Evolutionary conservation across 2,329 filamentous ascomycete species (phyloP).

Genomic region (Colletotrichum simmondsii): DNA sequence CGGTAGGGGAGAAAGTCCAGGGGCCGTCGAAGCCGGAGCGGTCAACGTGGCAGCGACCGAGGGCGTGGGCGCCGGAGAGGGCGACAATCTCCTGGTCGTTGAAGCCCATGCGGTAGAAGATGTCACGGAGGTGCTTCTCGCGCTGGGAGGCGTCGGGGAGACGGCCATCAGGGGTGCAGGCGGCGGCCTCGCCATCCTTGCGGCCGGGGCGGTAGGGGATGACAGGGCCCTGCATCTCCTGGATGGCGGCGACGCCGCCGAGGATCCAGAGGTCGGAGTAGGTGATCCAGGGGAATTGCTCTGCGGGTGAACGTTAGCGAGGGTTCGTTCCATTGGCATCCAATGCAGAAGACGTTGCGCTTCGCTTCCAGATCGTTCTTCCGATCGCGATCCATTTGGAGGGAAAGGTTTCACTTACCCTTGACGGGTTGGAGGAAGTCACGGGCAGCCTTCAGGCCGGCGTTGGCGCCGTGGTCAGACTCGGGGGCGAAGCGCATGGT

Average conservation of each 20-base stretch:
- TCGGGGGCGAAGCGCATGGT: conserved; percentile 97
- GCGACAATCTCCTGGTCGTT: conserved; percentile 97
- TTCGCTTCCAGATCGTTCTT: too few species aligned
- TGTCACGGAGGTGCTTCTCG: conserved; percentile 83
- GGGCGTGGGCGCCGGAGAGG: conserved; percentile 84
- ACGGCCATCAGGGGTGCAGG: conserved; percentile 94
- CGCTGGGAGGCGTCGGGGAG: conserved; percentile 83
- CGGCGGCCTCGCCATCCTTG: conserved; percentile 79
- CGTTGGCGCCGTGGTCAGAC: conserved; percentile 91
- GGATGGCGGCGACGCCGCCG: conserved; percentile 83
- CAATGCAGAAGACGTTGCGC: not conserved
- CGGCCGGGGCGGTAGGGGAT: conserved; percentile 93
- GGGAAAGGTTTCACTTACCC: conserved; percentile 57
- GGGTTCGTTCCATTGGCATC: not conserved
- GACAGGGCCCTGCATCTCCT: conserved; percentile 92
- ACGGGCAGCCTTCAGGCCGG: conserved; percentile 85
- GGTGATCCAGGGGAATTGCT: conserved; percentile 92
- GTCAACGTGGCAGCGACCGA: conserved; percentile 90
- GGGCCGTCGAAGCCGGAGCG: conserved; percentile 89
- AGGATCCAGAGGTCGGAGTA: conserved; percentile 99
- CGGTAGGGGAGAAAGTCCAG: conserved; percentile 92
- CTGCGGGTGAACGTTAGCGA: conserved; percentile 46
- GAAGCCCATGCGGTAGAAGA: conserved; percentile 98
- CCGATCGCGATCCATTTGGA: too few species aligned
- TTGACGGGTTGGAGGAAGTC: conserved; percentile 96